Evolutionary conservation across 2,329 filamentous ascomycete species (phyloP), one percentile per base, ranked within the genome.

Genomic region (Tolypocladium nubicola): DNA sequence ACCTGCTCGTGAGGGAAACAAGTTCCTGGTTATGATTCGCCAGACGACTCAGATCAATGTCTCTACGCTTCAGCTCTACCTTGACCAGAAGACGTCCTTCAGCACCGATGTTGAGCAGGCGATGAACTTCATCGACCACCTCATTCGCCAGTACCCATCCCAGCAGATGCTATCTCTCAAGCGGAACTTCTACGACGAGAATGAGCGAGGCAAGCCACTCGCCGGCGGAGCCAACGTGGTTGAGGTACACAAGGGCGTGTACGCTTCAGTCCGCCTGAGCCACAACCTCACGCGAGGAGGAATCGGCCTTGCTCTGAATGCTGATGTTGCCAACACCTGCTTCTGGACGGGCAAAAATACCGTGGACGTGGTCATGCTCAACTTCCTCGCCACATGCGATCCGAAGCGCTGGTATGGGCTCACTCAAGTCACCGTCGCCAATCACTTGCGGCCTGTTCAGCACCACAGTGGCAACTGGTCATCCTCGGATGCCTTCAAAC

Each of bases 101-200:
- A 82, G 87, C 66, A 83, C 82, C 41, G 74, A 79, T 23, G 84
- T 93, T 23, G 79, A 93, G 9, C 89, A 94, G 66, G 86, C 88
- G 16, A 83, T 97, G 70, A 96, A 88, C 68, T 97, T 97, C 66
- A 76, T 97, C 5, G 94, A 99, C 61, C 94, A 99, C 67, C 76
- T 93, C 9, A 77, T 99, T 57, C 89, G 94, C 5, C 85, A 96
- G 70, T 79, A 75, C n/a, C 90, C 94, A 0, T 86, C 86, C 0
- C 74, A 84, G 64, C 73, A 78, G 2, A 84, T 90, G 65, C 77
- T 86, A 0, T 73, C 84, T 0, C 88, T 97, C 71, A 93, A 90
- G 70, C 84, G 92, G 14, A 90, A 86, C 9, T 96, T 96, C 68
- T 97, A 95, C 71, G 75, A 83, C 43, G 73, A 75, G 1, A 63